Evolutionary conservation across 148 eudicot genomes (phyloP).

Genomic region (Heliamphora exappendiculata): DNA sequence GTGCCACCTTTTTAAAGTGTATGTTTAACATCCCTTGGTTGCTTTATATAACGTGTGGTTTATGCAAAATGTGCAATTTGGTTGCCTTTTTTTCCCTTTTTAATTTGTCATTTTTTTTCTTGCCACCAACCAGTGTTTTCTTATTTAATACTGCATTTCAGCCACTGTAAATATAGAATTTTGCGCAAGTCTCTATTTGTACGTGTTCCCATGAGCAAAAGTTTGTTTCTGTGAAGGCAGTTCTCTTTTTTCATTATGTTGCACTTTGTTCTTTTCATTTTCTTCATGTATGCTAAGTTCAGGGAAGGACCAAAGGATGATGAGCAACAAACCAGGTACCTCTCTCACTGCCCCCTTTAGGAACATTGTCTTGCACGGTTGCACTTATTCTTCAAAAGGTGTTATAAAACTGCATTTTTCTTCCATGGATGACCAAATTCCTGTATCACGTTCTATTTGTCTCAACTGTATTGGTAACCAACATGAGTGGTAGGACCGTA

Average conservation of each 20-base stretch:
- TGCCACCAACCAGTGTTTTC: too few species aligned
- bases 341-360: neutral
- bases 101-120: too few species aligned
- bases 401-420: neutral
- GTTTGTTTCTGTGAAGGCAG: neutral
- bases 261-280: constrained; percentile 11
- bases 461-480: too few species aligned
- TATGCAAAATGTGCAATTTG: too few species aligned
- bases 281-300: constrained; percentile 7
- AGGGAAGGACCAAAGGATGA: constrained; percentile 10
- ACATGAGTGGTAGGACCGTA: too few species aligned
- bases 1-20: too few species aligned
- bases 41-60: too few species aligned
- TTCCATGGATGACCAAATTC: too few species aligned
- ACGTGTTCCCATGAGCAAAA: neutral
- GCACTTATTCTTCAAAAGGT: constrained; percentile 1
- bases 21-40: too few species aligned
- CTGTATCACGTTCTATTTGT: neutral
- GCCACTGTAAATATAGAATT: neutral
- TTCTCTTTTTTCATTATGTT: constrained; percentile 8
- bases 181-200: neutral
- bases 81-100: too few species aligned
- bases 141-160: neutral
- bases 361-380: neutral
- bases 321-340: constrained; percentile 9